A percentile compares a stretch with the other conserved stretches of the same genome.
These are phyloP conservation scores for Pythium scleroteichum DNA, from an alignment of 352 stramenopile genomes.

Conservation along the genomic window DNA sequence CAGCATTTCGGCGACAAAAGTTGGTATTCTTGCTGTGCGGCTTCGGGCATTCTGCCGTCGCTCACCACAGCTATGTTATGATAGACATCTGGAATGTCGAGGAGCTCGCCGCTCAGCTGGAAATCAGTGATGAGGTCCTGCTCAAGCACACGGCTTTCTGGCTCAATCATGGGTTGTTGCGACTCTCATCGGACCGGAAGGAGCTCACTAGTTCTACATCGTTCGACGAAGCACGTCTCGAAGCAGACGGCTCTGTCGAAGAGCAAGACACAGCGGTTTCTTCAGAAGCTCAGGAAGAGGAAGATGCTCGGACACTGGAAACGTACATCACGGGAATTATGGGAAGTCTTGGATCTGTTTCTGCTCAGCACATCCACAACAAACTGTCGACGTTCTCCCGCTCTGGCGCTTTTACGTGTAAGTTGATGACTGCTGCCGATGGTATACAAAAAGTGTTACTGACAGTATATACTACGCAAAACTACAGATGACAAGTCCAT, in stretches of 20 bases:
- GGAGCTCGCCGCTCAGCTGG: constrained; percentile 56
- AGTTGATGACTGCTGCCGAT: background rate
- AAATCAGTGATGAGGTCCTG: constrained; percentile 60
- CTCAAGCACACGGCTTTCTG: constrained; percentile 66
- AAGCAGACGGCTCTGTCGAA: constrained; percentile 39
- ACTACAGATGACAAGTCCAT: constrained; percentile 79
- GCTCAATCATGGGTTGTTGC: constrained; percentile 70
- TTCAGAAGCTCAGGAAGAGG: constrained; percentile 86
- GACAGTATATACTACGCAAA: background rate
- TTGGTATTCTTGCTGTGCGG: no score
- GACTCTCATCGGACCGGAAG: constrained; percentile 42
- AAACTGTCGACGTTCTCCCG: constrained; percentile 90
- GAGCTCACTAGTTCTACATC: constrained; percentile 43
- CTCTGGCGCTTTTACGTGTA: constrained; percentile 66
- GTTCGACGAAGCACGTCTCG: constrained; percentile 47
- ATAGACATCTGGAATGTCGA: constrained; percentile 60
- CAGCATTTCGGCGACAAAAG: constrained; percentile 94
- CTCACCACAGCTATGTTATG: no score
- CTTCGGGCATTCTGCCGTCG: no score
- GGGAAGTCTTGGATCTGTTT: constrained; percentile 91
- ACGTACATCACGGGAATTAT: constrained; percentile 96
- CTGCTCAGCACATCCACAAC: constrained; percentile 93
- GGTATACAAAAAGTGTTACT: background rate
- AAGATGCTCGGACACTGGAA: constrained; percentile 92
- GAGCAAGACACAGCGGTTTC: constrained; percentile 87